Evolutionary conservation across 805 yeast genomes (phyloP).

Genomic region (Saccharomyces kudriavzevii): DNA sequence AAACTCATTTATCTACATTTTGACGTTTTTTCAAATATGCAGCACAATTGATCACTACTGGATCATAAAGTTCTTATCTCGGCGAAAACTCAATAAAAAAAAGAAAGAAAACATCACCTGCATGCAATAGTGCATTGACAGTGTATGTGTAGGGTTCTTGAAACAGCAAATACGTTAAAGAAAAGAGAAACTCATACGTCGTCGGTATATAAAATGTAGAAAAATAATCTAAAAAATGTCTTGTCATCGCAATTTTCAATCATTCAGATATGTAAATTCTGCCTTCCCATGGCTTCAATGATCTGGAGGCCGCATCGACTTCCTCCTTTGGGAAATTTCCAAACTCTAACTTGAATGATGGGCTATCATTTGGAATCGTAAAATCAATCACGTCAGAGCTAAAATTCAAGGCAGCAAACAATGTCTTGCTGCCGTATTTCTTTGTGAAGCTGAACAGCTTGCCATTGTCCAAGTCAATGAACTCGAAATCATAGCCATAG

Average conservation of each 20-base stretch:
- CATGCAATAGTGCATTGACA: no score
- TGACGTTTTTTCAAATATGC: no score
- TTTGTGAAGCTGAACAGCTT: constrained; percentile 38
- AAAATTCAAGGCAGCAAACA: constrained; percentile 39
- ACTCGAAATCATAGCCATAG: constrained; percentile 38
- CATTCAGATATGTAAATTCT: constrained; percentile 30
- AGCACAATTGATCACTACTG: no score
- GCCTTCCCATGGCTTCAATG: constrained; percentile 39
- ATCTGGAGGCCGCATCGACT: constrained; percentile 13
- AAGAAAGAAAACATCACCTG: no score
- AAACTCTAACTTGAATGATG: constrained; percentile 17
- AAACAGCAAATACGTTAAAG: no score
- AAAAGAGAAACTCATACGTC: neutral
- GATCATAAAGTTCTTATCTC: no score
- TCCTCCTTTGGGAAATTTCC: constrained; percentile 30
- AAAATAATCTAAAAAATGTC: neutral
- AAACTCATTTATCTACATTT: no score
- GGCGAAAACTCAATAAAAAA: no score
- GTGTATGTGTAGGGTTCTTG: no score
- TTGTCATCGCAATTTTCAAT: neutral
- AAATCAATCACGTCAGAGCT: constrained; percentile 29
- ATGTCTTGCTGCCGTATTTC: constrained; percentile 26
- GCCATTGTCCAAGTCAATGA: constrained; percentile 37
- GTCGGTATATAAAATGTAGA: neutral
- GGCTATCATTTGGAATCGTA: constrained; percentile 25